Base-by-base conservation (phyloP, 1,284 basidiomycete genomes). In the Fistulina hepatica region DNA sequence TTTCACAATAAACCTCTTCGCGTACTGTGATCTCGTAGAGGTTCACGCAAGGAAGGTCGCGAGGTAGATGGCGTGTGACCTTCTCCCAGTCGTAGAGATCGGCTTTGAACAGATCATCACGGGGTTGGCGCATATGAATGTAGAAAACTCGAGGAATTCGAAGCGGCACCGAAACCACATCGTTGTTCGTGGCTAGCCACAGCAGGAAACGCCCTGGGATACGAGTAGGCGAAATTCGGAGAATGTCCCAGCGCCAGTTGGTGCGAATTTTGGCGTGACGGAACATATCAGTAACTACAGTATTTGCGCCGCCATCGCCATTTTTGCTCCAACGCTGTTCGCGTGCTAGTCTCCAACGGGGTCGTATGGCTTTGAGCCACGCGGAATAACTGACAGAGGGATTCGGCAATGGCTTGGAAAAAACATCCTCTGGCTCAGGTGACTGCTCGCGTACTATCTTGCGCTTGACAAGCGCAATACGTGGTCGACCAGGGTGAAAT, bases 101-200 rank as follows among this genome's bases (percentile, higher is more conserved):
- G 2, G 69, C 62, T 24, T 67, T 72, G 60, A 95, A 94, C 6
- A 81, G 63, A 4, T 66, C 69, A 4, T 67, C 60, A 28, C 66
- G 66, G 0, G 81, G 77, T 2, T 67, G 69, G 54, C 93, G 83
- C 46, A 95, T 70, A 55, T 95, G 92, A 44, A 98, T 68, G 56
- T 95, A 98, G 56, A 97, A 94, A 52, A 92, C 78, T 35, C 93
- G 76, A 1, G 89, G 84, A 27, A 99, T 81, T 3, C 86, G 79
- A 13, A 98, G 65, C 7, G 84, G 79, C 22, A 95, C 70, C 10
- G 79, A 68, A 22, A 86, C 73, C 31, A 98, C 71, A 33, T 84
- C 80, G 6, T 76, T 72, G 36, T 92, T 85, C 33, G 92, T 76
- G 0, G 79, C 81, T 4, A 97, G 67, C 95, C 94, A 98, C 34